phyloP scores from a whole-genome alignment of 148 eudicot species.

The Fagopyrum esculentum region DNA sequence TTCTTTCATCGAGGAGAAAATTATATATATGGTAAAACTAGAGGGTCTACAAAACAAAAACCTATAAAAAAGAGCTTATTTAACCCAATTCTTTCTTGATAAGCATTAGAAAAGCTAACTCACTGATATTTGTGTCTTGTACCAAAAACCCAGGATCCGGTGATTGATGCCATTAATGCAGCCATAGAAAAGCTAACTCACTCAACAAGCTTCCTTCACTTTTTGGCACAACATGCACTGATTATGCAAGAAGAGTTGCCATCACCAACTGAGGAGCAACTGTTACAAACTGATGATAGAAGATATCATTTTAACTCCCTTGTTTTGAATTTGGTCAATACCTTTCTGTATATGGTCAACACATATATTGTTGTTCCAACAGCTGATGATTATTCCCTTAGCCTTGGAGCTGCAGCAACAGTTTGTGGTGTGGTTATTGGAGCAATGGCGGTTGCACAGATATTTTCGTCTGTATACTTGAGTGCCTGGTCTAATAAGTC shows the following conservation, averaged over 20 bases:
- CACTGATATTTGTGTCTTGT: background rate
- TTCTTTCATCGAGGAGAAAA: too few relatives aligned
- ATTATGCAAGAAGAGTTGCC: constrained; percentile 70
- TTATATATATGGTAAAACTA: too few relatives aligned
- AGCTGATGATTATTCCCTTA: constrained; percentile 74
- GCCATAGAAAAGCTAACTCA: constrained; percentile 61
- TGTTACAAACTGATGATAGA: constrained; percentile 31
- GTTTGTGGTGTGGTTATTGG: constrained; percentile 81
- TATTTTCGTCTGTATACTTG: constrained; percentile 78
- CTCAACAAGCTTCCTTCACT: constrained; percentile 68
- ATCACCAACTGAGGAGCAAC: constrained; percentile 40
- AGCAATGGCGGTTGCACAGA: constrained; percentile 81
- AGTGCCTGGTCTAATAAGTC: constrained; percentile 94
- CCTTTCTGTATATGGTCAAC: constrained; percentile 79
- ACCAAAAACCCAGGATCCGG: constrained; percentile 45
- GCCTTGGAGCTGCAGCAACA: constrained; percentile 84
- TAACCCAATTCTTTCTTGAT: too few relatives aligned
- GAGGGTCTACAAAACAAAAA: too few relatives aligned
- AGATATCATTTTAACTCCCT: constrained; percentile 72
- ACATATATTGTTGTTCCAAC: constrained; percentile 86
- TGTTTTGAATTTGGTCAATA: constrained; percentile 62
- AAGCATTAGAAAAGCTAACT: too few relatives aligned
- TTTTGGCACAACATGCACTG: constrained; percentile 71
- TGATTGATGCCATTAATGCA: constrained; percentile 52
- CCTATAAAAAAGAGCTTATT: too few relatives aligned